Evolutionary conservation across 257 asterid species (phyloP), one percentile per base, ranked within the genome.

Genomic region (Agastache rugosa): DNA sequence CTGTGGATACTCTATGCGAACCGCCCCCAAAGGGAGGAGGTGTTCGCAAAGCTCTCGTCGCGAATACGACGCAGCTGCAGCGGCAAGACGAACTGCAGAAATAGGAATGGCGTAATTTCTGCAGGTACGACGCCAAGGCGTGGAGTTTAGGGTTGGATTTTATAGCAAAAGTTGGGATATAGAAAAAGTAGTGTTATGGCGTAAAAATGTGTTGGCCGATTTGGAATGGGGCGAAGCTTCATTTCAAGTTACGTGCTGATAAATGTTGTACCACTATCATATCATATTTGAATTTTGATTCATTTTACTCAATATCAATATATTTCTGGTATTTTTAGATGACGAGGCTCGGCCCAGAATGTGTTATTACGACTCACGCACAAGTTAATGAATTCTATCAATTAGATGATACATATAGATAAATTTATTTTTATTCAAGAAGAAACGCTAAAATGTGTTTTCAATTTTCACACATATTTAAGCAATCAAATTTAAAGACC

Each of bases 21-120:
- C 98, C 97, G 93, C 96, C 99, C 98, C 97, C 96, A 71, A 90
- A 92, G 96, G 97, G 98, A 89, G 97, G 99, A 95, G 79, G 98
- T 85, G 96, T 92, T 90, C 85, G 97, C 86, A 63, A 89, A 89
- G 87, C 75, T 91, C 12, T 80, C 93, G 20, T 76, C 79, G 0
- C 75, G 91, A 69, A 77, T 87, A 78, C 83, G 85, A 64, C 77
- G 81, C 27, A 69, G 96, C 78, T 88, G 93, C 86, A 73, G 75
- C 12, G 89, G 89, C 22, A 80, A 79, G 72, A 69, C 45, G 25
- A 58, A 35, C 41, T 35, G 79, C 53, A 62, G 59, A 9, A 72
- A 77, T 11, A 74, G 55, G 12, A 76, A 50, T 35, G 74, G 47
- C 41, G 69, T 68, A 20, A 45, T 73, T 39, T 77, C 90, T 9